phyloP scores from a whole-genome alignment of 2,329 filamentous ascomycete species.

The Penicillium corylophilum region DNA sequence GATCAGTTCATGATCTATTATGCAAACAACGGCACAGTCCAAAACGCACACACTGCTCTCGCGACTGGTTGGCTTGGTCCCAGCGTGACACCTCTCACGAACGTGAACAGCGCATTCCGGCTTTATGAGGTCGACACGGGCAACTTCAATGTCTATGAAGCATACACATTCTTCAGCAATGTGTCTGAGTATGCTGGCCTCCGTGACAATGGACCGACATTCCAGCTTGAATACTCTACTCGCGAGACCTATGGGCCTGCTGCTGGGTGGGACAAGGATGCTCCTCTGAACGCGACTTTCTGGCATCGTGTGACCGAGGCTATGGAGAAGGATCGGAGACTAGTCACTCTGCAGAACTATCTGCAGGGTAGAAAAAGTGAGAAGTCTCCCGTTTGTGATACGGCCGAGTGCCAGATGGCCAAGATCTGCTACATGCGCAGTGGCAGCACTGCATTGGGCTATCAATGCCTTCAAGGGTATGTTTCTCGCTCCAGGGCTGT shows the following conservation, averaged over 20 bases:
- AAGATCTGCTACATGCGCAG: slow-evolving; percentile 62
- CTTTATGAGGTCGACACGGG: slow-evolving; percentile 57
- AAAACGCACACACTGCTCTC: slow-evolving; percentile 44
- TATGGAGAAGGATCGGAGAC: slow-evolving; percentile 52
- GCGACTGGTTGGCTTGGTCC: slow-evolving; percentile 54
- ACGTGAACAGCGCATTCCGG: slow-evolving; percentile 54
- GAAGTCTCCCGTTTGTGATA: slow-evolving; percentile 54
- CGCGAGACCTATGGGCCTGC: slow-evolving; percentile 49
- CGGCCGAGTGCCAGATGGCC: slow-evolving; percentile 50
- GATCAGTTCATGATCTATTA: slow-evolving; percentile 57
- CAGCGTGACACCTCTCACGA: slow-evolving; percentile 54
- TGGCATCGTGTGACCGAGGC: slow-evolving; percentile 60
- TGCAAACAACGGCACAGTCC: slow-evolving; percentile 51
- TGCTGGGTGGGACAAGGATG: slow-evolving; percentile 47
- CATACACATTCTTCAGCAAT: slow-evolving; percentile 55
- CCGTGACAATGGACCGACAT: slow-evolving; percentile 47
- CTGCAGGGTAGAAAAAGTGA: slow-evolving; percentile 55
- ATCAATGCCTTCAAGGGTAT: slow-evolving; percentile 53
- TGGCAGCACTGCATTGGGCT: slow-evolving; percentile 54
- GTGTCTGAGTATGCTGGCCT: slow-evolving; percentile 47
- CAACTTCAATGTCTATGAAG: slow-evolving; percentile 54
- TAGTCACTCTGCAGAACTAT: slow-evolving; percentile 53
- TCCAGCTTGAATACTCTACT: slow-evolving; percentile 53
- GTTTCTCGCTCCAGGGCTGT: slow-evolving; percentile 10
- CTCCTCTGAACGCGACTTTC: slow-evolving; percentile 59